Evolutionary conservation across 1,284 basidiomycete species (phyloP), one percentile per base, ranked within the genome.

Genomic region (Ustilago sp.): DNA sequence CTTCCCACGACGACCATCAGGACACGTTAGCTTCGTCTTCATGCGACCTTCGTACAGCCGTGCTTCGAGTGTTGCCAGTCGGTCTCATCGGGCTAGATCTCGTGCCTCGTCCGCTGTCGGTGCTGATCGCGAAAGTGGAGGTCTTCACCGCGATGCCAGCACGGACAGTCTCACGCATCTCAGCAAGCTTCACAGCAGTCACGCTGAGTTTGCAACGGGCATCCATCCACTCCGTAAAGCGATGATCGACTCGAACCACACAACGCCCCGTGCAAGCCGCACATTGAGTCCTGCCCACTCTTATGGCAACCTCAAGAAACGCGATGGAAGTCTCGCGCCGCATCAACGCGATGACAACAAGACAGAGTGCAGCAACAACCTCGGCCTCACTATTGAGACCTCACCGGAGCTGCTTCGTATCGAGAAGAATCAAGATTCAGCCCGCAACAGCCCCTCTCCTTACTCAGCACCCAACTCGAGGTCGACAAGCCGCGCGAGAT

Each of bases 181-280:
- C 19, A 58, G 51, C 39, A 72, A 66, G 45, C 35, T 69, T 43
- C 59, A 72, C 54, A 73, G 59, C 53, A 34, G 57, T 13, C 45
- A 72, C 32, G 63, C 59, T 58, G 74, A 76, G 15, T 71, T 71
- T 23, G 74, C 53, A 4, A 64, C 65, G 7, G 74, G 68, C 38
- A 76, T 76, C 31, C 74, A 76, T 50, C 74, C 68, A 3, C 63
- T 62, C 15, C 64, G 68, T 50, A 76, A 76, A 52, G 65, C 65
- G 4, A 76, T 77, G 69, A 72, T 77, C 51, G 74, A 77, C 28
- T 77, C 74, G 19, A 77, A 77, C 19, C 65, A 67, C 57, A 77
- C 74, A 1, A 77, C 74, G 13, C 74, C 74, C 8, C 69, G 74
- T 13, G 74, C 74, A 4, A 77, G 74, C 41, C 74, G 74, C n/a